These are phyloP conservation scores for Extremus antarcticus DNA, from an alignment of 495 filamentous ascomycete species.

Conservation along the genomic window DNA sequence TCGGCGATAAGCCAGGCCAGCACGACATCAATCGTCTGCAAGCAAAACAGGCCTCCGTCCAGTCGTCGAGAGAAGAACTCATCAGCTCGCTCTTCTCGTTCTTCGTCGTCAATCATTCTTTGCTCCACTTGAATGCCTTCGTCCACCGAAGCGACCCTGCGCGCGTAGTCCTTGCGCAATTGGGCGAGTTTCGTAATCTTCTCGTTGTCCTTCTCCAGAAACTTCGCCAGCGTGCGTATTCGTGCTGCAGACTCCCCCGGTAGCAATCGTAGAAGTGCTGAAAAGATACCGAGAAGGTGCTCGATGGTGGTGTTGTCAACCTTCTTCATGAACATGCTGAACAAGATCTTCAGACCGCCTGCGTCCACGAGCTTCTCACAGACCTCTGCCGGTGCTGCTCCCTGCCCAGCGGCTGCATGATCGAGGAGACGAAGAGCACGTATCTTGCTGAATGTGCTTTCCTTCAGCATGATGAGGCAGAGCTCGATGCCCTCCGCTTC, in stretches of 20 bases:
- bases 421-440: constrained; percentile 72
- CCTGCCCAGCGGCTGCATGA: constrained; percentile 58
- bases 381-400: constrained; percentile 40
- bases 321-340: constrained; percentile 85
- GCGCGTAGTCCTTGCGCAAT: constrained; percentile 60
- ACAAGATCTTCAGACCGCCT: constrained; percentile 73
- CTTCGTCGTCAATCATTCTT: constrained; percentile 35
- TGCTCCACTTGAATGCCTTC: constrained; percentile 51
- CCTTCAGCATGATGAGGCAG: constrained; percentile 75
- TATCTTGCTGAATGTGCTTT: constrained; percentile 68
- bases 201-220: constrained; percentile 47
- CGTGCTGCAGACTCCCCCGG: constrained; percentile 69
- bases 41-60: constrained; percentile 73
- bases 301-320: constrained; percentile 53
- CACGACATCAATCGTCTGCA: constrained; percentile 81
- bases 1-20: constrained; percentile 90
- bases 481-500: constrained; percentile 91
- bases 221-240: constrained; percentile 82
- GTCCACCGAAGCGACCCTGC: constrained; percentile 55
- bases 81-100: constrained; percentile 54
- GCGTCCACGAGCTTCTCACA: constrained; percentile 71
- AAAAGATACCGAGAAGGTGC: constrained; percentile 82
- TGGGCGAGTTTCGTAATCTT: constrained; percentile 60
- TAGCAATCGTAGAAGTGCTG: constrained; percentile 67
- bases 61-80: constrained; percentile 78